Base-by-base conservation (phyloP, 495 filamentous ascomycete species). In the Aspergillus olivimuriae region DNA sequence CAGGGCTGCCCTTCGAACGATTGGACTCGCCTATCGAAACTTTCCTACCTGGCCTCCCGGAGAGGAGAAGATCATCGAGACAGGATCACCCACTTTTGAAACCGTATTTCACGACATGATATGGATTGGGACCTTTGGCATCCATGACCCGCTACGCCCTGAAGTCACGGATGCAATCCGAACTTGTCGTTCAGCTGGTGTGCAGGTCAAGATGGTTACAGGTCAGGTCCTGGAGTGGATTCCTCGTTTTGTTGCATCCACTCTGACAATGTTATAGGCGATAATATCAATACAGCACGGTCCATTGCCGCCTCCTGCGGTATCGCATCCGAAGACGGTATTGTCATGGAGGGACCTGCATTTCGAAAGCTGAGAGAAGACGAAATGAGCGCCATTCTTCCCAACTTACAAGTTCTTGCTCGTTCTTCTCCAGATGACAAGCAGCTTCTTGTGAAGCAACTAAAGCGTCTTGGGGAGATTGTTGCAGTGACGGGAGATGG, bases 341-440 rank as follows among this genome's bases (percentile, higher is more conserved):
- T 88, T 16, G 74, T 89, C 32, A 84, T 94, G 80, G 88, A 94
- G 65, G 88, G 88, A 0, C 85, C 84, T 24, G 76, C 77, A 38
- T 94, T 94, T 69, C 81, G 88, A 31, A 83, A 86, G 46, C 68
- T 94, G 31, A 79, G 74, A 32, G 80, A 84, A 55, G 58, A 59
- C 0, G 72, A 86, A 45, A 84, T 90, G 73, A 79, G 87, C 40
- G 61, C 77, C 31, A 68, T 84, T 14, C 77, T 94, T 34, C 87
- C 87, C 1, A 71, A 67, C 1, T 80, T 94, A 22, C 85, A 87
- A 58, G 87, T 94, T 10, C 74, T 94, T 32, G 88, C 88, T 36
- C 83, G 88, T 33, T 94, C 88, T 19, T 88, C 84, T 31, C 88
- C 88, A 10, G 87, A 94, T 41, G 88, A 94, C 60, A 94, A 94